Percentiles rank a stretch among this genome's conserved stretches.
phyloP scores from a whole-genome alignment of 2,329 filamentous ascomycete genomes.

The Verticillium isaacii region DNA sequence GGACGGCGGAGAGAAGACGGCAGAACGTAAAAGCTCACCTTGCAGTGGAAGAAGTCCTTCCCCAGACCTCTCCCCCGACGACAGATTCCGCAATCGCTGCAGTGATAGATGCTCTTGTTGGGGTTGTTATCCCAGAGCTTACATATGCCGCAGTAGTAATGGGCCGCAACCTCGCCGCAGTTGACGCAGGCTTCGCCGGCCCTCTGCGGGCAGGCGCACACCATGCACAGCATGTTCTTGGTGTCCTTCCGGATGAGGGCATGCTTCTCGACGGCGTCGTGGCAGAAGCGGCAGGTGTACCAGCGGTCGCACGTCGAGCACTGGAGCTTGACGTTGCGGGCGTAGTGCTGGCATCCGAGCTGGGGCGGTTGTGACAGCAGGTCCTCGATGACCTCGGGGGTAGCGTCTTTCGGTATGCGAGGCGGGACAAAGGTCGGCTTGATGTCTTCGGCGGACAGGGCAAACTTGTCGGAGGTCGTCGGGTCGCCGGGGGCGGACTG shows the following conservation, averaged over 20 bases:
- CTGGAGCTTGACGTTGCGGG: constrained; percentile 92
- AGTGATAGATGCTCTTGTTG: constrained; percentile 92
- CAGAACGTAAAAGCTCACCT: constrained; percentile 52
- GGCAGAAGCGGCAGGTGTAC: constrained; percentile 94
- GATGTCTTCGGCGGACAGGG: constrained; percentile 56
- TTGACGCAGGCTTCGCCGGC: constrained; percentile 72
- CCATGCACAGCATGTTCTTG: constrained; percentile 96
- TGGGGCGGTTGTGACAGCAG: constrained; percentile 28
- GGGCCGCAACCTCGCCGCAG: constrained; percentile 73
- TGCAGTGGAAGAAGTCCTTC: constrained; percentile 98
- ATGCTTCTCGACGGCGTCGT: constrained; percentile 79
- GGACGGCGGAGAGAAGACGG: neutral
- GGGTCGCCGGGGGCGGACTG: constrained; percentile 40
- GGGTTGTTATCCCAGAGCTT: constrained; percentile 96
- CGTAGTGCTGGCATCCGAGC: constrained; percentile 88
- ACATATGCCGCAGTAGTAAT: constrained; percentile 91
- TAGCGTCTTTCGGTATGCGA: constrained; percentile 37
- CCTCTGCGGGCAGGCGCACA: constrained; percentile 79
- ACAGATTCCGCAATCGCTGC: constrained; percentile 92
- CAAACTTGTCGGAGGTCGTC: constrained; percentile 35
- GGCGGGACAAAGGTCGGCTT: constrained; percentile 61
- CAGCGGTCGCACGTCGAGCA: constrained; percentile 85
- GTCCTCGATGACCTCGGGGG: constrained; percentile 33
- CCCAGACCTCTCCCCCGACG: constrained; percentile 84
- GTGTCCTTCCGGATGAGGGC: constrained; percentile 76